Conservation (phyloP, 768 basidiomycete species). For the Macrocybe gigantea region DNA sequence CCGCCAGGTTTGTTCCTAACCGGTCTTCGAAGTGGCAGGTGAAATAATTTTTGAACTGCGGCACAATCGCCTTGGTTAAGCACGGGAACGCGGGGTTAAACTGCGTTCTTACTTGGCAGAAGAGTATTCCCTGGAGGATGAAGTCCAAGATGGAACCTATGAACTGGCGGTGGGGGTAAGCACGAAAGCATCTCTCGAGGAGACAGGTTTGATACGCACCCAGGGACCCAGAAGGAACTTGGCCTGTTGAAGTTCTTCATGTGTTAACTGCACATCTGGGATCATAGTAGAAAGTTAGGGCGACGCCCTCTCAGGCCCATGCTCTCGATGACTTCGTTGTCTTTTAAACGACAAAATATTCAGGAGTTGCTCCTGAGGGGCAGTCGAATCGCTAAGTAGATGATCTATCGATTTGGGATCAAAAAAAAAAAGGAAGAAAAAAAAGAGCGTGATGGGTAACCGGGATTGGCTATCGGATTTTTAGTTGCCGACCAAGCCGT, state of each 20-base stretch:
- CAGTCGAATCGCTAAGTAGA: too few species aligned
- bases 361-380: too few species aligned
- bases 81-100: neutral
- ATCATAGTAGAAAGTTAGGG: too few species aligned
- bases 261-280: slow-evolving; percentile 10
- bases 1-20: slow-evolving; percentile 11
- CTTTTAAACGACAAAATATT: too few species aligned
- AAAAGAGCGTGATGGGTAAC: too few species aligned
- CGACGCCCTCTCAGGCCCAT: too few species aligned
- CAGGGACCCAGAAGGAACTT: slow-evolving; percentile 25
- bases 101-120: slow-evolving; percentile 18
- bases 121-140: slow-evolving; percentile 24
- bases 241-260: slow-evolving; percentile 15
- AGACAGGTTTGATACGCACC: slow-evolving; percentile 12
- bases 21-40: slow-evolving; percentile 18
- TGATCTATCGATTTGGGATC: too few species aligned
- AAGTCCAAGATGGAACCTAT: slow-evolving; percentile 22
- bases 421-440: too few species aligned
- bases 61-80: neutral
- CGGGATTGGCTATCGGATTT: too few species aligned
- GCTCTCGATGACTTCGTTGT: too few species aligned
- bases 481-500: too few species aligned
- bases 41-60: slow-evolving; percentile 22
- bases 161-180: slow-evolving; percentile 11
- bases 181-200: neutral